These are phyloP conservation scores for Colletotrichum zoysiae DNA, from an alignment of 2,329 filamentous ascomycete species.

Conservation along the genomic window DNA sequence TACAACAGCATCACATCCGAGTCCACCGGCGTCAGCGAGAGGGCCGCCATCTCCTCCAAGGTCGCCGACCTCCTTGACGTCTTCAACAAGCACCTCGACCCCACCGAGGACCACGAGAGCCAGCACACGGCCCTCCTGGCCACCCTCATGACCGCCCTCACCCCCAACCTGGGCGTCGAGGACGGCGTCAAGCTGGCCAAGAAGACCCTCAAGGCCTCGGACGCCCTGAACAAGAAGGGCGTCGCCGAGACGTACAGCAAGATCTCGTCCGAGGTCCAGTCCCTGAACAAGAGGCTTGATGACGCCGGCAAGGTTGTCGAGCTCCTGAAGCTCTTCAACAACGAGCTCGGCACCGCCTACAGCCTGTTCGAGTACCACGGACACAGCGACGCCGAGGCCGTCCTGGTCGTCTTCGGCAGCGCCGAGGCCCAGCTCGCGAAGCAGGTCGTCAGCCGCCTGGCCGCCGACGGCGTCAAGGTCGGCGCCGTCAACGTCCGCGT, in stretches of 20 bases:
- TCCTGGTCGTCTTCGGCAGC: conserved; percentile 93
- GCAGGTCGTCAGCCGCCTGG: conserved; percentile 81
- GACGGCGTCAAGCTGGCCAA: conserved; percentile 86
- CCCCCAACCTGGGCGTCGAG: conserved; percentile 88
- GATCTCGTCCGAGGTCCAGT: conserved; percentile 71
- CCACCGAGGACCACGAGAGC: conserved; percentile 88
- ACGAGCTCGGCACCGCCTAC: conserved; percentile 93
- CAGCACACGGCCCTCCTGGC: conserved; percentile 95
- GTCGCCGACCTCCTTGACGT: conserved; percentile 76
- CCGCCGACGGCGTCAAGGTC: conserved; percentile 79
- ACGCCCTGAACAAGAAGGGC: conserved; percentile 79
- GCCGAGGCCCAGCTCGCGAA: conserved; percentile 88
- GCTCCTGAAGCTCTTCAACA: conserved; percentile 82
- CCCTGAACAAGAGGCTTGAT: conserved; percentile 78
- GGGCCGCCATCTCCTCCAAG: conserved; percentile 79
- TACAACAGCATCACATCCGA: conserved; percentile 76
- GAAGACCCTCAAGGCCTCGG: conserved; percentile 85
- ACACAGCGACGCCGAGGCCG: conserved; percentile 81
- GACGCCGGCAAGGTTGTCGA: conserved; percentile 77
- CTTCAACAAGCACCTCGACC: conserved; percentile 92
- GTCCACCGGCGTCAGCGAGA: conserved; percentile 73
- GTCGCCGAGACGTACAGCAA: conserved; percentile 77
- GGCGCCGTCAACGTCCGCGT: conserved; percentile 93
- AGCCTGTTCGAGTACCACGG: conserved; percentile 94
- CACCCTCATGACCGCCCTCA: conserved; percentile 80